Conservation (phyloP, 2,329 filamentous ascomycete genomes). For the Niveomyces coronatus region DNA sequence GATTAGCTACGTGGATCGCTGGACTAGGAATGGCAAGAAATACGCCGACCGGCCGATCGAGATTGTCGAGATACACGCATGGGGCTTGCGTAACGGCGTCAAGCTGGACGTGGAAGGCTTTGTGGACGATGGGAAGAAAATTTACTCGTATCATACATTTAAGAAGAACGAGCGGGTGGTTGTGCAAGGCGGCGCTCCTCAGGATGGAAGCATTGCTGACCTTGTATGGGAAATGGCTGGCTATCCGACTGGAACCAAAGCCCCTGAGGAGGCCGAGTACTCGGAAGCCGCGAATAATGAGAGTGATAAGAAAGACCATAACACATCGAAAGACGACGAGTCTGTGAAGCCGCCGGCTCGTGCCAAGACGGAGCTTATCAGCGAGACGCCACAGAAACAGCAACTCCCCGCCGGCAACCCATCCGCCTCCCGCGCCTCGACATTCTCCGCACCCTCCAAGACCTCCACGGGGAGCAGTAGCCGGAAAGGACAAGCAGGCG, state of each 20-base stretch:
- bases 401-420: no score
- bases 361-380: constrained; percentile 2
- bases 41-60: constrained; percentile 80
- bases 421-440: constrained; percentile 1
- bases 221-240: constrained; percentile 45
- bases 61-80: constrained; percentile 79
- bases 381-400: not conserved
- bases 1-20: constrained; percentile 80
- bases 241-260: constrained; percentile 24
- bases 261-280: constrained; percentile 25
- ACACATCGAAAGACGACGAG: constrained; percentile 6
- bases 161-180: constrained; percentile 59
- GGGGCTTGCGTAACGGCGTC: constrained; percentile 79
- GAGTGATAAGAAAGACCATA: constrained; percentile 4
- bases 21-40: constrained; percentile 62
- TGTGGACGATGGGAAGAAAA: constrained; percentile 78
- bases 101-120: constrained; percentile 80
- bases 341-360: not conserved
- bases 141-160: constrained; percentile 77
- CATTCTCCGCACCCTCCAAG: not conserved
- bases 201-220: constrained; percentile 37
- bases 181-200: constrained; percentile 46
- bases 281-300: constrained; percentile 20
- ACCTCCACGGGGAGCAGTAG: not conserved
- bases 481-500: constrained; percentile 19